These are phyloP conservation scores for Colletotrichum nymphaeae DNA, from an alignment of 2,329 filamentous ascomycete genomes.

Conservation along the genomic window DNA sequence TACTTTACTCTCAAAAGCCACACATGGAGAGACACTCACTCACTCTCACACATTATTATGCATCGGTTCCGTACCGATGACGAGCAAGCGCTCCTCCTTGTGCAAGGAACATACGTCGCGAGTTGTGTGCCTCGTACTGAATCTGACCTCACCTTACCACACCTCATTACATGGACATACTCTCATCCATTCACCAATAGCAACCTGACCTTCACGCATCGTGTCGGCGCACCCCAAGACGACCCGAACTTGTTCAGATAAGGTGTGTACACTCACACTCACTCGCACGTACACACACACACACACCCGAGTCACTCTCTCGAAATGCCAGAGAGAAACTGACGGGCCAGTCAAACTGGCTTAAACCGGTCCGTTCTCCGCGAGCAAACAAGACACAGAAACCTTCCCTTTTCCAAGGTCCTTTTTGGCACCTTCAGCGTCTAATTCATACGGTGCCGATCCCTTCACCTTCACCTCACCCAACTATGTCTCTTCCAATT, in stretches of 20 bases:
- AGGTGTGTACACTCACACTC: not conserved
- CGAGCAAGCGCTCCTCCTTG: not conserved
- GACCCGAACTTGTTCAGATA: constrained; percentile 7
- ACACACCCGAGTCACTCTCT: not conserved
- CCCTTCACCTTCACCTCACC: constrained; percentile 9
- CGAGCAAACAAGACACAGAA: constrained; percentile 14
- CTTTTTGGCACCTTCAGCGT: not conserved
- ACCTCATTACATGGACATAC: constrained; percentile 10
- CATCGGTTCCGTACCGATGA: not conserved
- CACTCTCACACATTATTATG: not conserved
- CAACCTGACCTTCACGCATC: constrained; percentile 14
- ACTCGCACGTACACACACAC: not conserved
- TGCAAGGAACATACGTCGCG: constrained; percentile 19
- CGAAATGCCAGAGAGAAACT: not conserved
- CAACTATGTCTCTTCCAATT: constrained; percentile 15
- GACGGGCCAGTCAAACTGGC: not conserved
- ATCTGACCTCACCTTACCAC: constrained; percentile 17
- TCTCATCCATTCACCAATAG: constrained; percentile 4
- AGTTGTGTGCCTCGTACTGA: constrained; percentile 11
- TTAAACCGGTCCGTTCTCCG: not conserved
- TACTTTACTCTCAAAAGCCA: not conserved
- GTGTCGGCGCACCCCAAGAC: constrained; percentile 11
- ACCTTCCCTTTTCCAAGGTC: constrained; percentile 7
- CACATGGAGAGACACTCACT: not conserved
- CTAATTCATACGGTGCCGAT: constrained; percentile 7